phyloP scores from a whole-genome alignment of 768 basidiomycete species.

The Panaeolus papilionaceus region DNA sequence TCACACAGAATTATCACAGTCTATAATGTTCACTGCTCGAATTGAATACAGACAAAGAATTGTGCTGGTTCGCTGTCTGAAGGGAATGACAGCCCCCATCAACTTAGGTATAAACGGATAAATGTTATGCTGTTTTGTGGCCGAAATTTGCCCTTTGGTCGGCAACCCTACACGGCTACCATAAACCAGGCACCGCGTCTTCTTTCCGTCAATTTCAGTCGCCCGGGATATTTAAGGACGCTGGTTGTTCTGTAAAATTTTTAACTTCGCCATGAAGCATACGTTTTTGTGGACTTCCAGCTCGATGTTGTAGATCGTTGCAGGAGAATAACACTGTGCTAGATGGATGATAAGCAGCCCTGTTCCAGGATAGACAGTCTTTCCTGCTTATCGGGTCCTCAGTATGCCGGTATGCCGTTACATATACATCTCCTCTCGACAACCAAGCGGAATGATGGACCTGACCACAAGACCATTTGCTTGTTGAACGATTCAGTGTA shows the following conservation, averaged over 20 bases:
- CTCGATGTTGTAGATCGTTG: too few species aligned
- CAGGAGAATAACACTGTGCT: too few species aligned
- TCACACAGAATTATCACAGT: neutral
- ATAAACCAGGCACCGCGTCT: neutral
- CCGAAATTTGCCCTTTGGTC: neutral
- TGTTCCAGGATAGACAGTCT: neutral
- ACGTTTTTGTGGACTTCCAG: too few species aligned
- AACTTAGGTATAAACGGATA: neutral
- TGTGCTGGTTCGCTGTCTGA: neutral
- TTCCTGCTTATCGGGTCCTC: slow-evolving; percentile 2
- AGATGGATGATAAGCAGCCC: too few species aligned
- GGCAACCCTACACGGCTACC: neutral
- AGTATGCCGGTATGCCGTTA: neutral
- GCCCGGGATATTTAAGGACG: too few species aligned
- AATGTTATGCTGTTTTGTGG: neutral
- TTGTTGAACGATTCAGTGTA: neutral
- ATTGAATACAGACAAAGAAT: neutral
- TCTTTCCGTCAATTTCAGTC: neutral
- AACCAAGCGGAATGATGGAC: neutral
- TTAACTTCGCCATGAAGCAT: too few species aligned
- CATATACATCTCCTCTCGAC: neutral
- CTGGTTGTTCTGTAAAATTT: too few species aligned
- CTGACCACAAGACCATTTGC: neutral
- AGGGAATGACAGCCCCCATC: neutral
- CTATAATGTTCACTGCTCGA: neutral